Evolutionary conservation across 208 protist species (phyloP).

Genomic region (Herpetomonas tarakana): DNA sequence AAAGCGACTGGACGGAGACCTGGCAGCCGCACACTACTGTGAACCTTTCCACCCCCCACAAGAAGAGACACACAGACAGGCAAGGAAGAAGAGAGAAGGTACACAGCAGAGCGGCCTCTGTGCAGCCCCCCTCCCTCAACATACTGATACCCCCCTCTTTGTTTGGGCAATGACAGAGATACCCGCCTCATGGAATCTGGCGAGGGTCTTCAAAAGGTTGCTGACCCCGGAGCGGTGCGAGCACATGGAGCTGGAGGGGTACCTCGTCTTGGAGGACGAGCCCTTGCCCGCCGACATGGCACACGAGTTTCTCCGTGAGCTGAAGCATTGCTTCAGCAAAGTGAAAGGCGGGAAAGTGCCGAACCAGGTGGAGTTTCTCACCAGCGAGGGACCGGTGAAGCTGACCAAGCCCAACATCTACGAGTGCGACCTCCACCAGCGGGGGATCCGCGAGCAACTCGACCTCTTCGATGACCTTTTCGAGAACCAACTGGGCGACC

Average conservation of each 20-base stretch:
- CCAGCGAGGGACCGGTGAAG: slow-evolving; percentile 31
- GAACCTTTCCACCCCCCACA: too few relatives aligned
- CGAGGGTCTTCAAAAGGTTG: slow-evolving; percentile 10
- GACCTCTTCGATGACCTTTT: slow-evolving; percentile 35
- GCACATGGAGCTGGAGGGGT: slow-evolving; percentile 38
- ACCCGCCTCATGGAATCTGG: slow-evolving; percentile 11
- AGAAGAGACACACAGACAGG: too few relatives aligned
- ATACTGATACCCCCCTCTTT: too few relatives aligned
- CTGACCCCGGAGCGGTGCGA: slow-evolving; percentile 30
- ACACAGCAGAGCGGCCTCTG: too few relatives aligned
- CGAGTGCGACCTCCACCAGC: slow-evolving; percentile 48
- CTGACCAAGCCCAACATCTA: slow-evolving; percentile 50
- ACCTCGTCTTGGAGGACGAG: slow-evolving; percentile 23
- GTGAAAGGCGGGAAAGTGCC: slow-evolving; percentile 23
- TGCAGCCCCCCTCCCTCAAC: too few relatives aligned
- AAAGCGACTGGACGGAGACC: too few relatives aligned
- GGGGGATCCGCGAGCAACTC: slow-evolving; percentile 20
- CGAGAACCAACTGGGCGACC: slow-evolving; percentile 20
- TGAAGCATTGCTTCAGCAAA: slow-evolving; percentile 33
- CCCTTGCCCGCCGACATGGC: slow-evolving; percentile 17
- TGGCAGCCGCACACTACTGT: too few relatives aligned
- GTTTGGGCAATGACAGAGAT: too few relatives aligned
- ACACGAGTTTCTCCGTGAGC: slow-evolving; percentile 20
- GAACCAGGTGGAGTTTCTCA: slow-evolving; percentile 47
- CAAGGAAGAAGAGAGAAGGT: too few relatives aligned